Evolutionary conservation across 1,284 basidiomycete genomes (phyloP), one percentile per base, ranked within the genome.

Genomic region (Papiliotrema terrestris): DNA sequence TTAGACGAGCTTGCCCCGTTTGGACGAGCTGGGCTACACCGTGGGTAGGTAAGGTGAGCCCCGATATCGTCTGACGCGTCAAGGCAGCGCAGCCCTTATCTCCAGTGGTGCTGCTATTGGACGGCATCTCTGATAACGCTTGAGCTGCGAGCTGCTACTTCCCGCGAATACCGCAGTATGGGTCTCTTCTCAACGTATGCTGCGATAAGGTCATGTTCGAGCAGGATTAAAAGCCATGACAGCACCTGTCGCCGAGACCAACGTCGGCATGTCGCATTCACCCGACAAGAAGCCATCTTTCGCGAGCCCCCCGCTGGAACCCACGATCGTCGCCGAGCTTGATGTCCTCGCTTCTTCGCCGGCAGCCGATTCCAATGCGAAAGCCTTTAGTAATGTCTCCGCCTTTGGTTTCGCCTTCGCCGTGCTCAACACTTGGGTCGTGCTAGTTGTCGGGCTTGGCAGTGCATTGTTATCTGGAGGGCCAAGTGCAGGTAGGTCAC

Each of bases 401-500:
- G 55, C 50, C 19, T 46, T 56, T n/a, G 49, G 49, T 2, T 46
- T 56, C 36, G 36, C 35, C 15, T 51, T 56, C 29, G 41, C 55
- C 13, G 49, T 51, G 13, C 26, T 56, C 43, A 56, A 56, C 36
- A 51, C 29, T 4, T 56, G 55, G 55, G 49, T 51, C 44, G 55
- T 56, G 23, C 45, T 51, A 15, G 50, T 52, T 15, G 49, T 56
- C 35, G 55, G 55, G 8, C 45, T 56, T 2, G 55, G 55, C 11
- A 37, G 29, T 19, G 46, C 49, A 1, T 41, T 57, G n/a, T 15
- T 39, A 4, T 53, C 55, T 37, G 55, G 55, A 13, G 55, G 55
- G 4, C 51, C 51, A 19, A 57, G 45, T 20, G 55, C 55, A 15
- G 15, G 43, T 78, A 22, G 58, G 70, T 22, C 72, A 68, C n/a